Evolutionary conservation across 2,329 filamentous ascomycete species (phyloP).

Genomic region (Aspergillus neotritici): DNA sequence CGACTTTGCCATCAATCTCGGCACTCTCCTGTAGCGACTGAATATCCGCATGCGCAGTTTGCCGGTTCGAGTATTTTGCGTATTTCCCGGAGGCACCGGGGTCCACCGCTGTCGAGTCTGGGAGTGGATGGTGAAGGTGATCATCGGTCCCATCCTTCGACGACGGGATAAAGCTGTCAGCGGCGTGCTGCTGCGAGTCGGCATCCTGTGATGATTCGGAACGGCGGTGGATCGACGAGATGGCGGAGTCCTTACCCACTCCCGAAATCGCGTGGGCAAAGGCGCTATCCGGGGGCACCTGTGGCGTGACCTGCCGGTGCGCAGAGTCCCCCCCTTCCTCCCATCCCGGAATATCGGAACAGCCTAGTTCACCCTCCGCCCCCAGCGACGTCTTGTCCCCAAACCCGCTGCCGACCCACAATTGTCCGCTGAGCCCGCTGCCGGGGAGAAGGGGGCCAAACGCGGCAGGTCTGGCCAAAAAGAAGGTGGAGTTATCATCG

Average conservation of each 20-base stretch:
- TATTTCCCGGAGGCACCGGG: slow-evolving; percentile 31
- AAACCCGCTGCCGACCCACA: slow-evolving; percentile 93
- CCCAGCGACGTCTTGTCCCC: slow-evolving; percentile 57
- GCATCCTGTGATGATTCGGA: slow-evolving; percentile 21
- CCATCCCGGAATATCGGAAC: slow-evolving; percentile 91
- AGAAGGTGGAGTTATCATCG: slow-evolving; percentile 97
- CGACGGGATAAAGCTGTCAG: slow-evolving; percentile 17
- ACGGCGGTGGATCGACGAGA: slow-evolving; percentile 17
- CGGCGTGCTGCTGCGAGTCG: slow-evolving; percentile 14
- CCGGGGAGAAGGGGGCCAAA: slow-evolving; percentile 76
- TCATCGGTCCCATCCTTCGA: slow-evolving; percentile 77
- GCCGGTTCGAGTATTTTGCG: slow-evolving; percentile 26
- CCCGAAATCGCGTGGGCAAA: slow-evolving; percentile 20
- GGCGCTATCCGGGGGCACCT: slow-evolving; percentile 17
- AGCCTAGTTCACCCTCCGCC: slow-evolving; percentile 80
- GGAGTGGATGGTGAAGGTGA: slow-evolving; percentile 61
- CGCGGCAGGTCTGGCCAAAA: slow-evolving; percentile 84
- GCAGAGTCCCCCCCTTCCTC: slow-evolving; percentile 52
- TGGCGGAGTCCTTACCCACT: slow-evolving; percentile 16
- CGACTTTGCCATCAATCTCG: slow-evolving; percentile 89
- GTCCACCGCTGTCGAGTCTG: slow-evolving; percentile 37
- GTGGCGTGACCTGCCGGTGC: slow-evolving; percentile 17
- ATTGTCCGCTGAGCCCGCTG: slow-evolving; percentile 74
- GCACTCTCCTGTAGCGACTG: slow-evolving; percentile 85
- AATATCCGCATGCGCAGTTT: slow-evolving; percentile 70